Evolutionary conservation across 768 basidiomycete genomes (phyloP).

Genomic region (Rhodotorula kratochvilovae): DNA sequence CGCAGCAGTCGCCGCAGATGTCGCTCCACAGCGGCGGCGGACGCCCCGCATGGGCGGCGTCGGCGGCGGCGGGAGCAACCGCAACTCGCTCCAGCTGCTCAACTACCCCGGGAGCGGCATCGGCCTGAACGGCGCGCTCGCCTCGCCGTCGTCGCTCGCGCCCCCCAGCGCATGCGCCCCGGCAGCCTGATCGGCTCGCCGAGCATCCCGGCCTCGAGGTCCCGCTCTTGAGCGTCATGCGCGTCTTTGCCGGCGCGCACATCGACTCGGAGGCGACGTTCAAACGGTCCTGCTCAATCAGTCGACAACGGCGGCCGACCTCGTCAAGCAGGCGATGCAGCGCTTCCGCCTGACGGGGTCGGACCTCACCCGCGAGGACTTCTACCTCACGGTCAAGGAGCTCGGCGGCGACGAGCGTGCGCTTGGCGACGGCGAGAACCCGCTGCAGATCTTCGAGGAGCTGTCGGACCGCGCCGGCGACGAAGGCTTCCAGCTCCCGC

Average conservation of each 20-base stretch:
- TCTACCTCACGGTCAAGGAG: slow-evolving; percentile 89
- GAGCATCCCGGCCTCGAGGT: slow-evolving; percentile 54
- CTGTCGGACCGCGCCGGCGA: slow-evolving; percentile 64
- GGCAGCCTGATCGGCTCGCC: slow-evolving; percentile 44
- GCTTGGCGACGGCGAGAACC: slow-evolving; percentile 62
- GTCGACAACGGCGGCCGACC: slow-evolving; percentile 73
- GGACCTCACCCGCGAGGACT: slow-evolving; percentile 54
- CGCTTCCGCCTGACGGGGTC: slow-evolving; percentile 65
- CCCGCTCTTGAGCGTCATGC: slow-evolving; percentile 85
- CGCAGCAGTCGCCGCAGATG: background rate
- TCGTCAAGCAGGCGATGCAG: slow-evolving; percentile 87
- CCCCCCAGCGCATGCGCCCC: slow-evolving; percentile 35
- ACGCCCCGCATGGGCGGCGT: too few relatives aligned
- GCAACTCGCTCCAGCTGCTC: slow-evolving; percentile 26
- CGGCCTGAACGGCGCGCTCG: slow-evolving; percentile 1
- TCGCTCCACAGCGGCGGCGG: background rate
- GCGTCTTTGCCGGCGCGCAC: slow-evolving; percentile 88
- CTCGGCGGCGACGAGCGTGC: slow-evolving; percentile 76
- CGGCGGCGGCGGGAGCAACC: slow-evolving; percentile 1
- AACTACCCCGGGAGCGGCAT: slow-evolving; percentile 4
- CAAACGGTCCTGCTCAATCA: slow-evolving; percentile 92
- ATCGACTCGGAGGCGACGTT: slow-evolving; percentile 93
- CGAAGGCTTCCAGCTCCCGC: slow-evolving; percentile 43
- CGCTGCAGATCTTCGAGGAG: slow-evolving; percentile 82
- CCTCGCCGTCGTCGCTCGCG: slow-evolving; percentile 14